Evolutionary conservation across 768 basidiomycete species (phyloP), one percentile per base, ranked within the genome.

Genomic region (Boletus sensibilis): DNA sequence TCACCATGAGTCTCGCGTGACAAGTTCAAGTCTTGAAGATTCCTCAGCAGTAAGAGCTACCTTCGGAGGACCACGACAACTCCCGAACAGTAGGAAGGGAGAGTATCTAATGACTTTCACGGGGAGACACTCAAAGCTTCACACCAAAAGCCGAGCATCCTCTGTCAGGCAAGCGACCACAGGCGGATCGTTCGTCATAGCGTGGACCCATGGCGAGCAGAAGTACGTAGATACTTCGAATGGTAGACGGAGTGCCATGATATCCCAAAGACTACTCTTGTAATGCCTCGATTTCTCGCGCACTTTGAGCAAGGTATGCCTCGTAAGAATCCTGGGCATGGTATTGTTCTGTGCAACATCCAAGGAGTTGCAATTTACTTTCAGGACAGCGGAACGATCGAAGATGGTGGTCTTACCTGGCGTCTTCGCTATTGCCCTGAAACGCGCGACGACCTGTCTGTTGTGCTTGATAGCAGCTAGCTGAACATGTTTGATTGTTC

Each of bases 401-500:
- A 9, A 18, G 2, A 38, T 8, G 25, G 16, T 25, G 11, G 38
- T 56, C 78, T 56, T 43, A 85, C 88, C 77, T 46, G 83, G 74
- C 0, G 74, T 79, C 41, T 82, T 79, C 2, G 82, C 75, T 13
- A 73, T 68, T 4, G 82, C 81, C 46, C 87, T 72, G 63, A 85
- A 85, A 16, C 86, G 78, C 8, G 87, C 90, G 33, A 93, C 78
- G 6, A 89, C 78, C 49, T 83, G 79, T 31, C 87, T 75, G 64
- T 93, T 90, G 62, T 92, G 84, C 33, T 80, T 74, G 39, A 92
- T 87, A 1, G 90, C 88, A 6, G 88, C 86, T 0, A 89, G 70
- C 63, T 94, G 92, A 0, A 83, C 83, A 46, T 95, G 92, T 70
- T 88, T 92, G 54, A 95, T 89, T 0, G 92, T 95, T 0, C 94